These are phyloP conservation scores for Phytophthora pluvialis DNA, from an alignment of 352 stramenopile species.

Conservation along the genomic window DNA sequence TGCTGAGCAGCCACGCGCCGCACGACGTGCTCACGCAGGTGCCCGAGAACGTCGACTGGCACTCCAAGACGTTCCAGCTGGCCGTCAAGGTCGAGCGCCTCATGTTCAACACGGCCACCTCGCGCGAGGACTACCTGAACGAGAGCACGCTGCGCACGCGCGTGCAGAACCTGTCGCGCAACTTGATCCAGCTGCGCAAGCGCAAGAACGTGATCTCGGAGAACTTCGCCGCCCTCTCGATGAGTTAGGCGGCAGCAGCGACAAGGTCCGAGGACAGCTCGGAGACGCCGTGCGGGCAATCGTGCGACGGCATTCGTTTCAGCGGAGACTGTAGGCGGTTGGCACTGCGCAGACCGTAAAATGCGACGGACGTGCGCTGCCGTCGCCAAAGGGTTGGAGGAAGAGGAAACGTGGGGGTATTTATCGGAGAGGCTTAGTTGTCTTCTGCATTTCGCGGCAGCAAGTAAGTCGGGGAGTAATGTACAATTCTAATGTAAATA, in stretches of 20 bases:
- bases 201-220: slow-evolving; percentile 58
- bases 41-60: slow-evolving; percentile 64
- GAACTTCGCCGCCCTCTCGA: slow-evolving; percentile 35
- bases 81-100: slow-evolving; percentile 69
- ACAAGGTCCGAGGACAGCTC: background rate
- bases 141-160: slow-evolving; percentile 54
- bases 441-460: background rate
- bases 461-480: background rate
- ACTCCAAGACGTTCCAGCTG: slow-evolving; percentile 66
- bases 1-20: slow-evolving; percentile 57
- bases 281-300: background rate
- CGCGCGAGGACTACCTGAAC: slow-evolving; percentile 63
- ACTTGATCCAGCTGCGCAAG: slow-evolving; percentile 58
- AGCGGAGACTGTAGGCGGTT: background rate
- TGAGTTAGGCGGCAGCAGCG: slow-evolving; percentile 5
- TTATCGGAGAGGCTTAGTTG: slow-evolving; percentile 16
- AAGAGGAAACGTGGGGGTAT: slow-evolving; percentile 10
- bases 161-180: slow-evolving; percentile 56
- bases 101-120: slow-evolving; percentile 57
- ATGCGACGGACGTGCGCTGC: background rate
- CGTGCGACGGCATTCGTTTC: background rate
- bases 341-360: background rate
- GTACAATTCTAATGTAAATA: slow-evolving; percentile 29
- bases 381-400: background rate
- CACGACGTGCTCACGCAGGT: slow-evolving; percentile 66